Evolutionary conservation across 2,329 filamentous ascomycete species (phyloP).

Genomic region (Neophaeococcomyces aloes): DNA sequence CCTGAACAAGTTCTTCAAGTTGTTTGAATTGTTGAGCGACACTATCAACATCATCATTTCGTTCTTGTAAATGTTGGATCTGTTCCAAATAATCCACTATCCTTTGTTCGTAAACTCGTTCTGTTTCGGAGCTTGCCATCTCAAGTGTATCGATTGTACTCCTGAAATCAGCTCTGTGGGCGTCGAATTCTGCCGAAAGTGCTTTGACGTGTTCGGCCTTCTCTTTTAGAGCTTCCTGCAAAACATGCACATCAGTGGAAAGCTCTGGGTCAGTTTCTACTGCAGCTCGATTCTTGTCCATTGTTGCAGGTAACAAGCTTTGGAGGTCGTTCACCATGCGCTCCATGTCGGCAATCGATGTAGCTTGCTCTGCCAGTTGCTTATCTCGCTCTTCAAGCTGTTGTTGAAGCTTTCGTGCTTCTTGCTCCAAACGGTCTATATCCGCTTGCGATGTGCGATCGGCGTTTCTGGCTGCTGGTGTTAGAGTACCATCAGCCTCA

Average conservation of each 20-base stretch:
- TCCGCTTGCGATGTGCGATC: not conserved
- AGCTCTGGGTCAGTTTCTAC: constrained; percentile 33
- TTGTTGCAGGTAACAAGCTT: constrained; percentile 34
- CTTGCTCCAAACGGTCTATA: constrained; percentile 46
- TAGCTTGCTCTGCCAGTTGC: constrained; percentile 79
- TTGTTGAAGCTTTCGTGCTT: constrained; percentile 60
- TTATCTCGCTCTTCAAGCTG: constrained; percentile 75
- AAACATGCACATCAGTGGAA: constrained; percentile 57
- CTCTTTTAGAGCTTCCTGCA: constrained; percentile 75
- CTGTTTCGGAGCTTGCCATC: constrained; percentile 85
- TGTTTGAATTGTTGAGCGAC: constrained; percentile 89
- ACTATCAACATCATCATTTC: constrained; percentile 75
- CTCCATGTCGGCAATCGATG: constrained; percentile 81
- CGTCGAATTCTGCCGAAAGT: constrained; percentile 88
- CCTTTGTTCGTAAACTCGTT: constrained; percentile 74
- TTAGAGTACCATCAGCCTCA: constrained; percentile 25
- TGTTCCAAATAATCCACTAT: constrained; percentile 59
- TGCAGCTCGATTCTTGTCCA: constrained; percentile 8
- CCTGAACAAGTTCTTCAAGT: constrained; percentile 88
- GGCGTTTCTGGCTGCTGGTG: constrained; percentile 32
- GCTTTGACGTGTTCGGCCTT: constrained; percentile 95
- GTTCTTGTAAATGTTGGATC: constrained; percentile 66
- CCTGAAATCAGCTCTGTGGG: constrained; percentile 86
- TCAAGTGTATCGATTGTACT: constrained; percentile 96
- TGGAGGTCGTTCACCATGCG: constrained; percentile 72